Percentiles rank a stretch among this genome's conserved stretches.
These are phyloP conservation scores for Suillus variegatus DNA, from an alignment of 768 basidiomycete genomes.

Conservation along the genomic window DNA sequence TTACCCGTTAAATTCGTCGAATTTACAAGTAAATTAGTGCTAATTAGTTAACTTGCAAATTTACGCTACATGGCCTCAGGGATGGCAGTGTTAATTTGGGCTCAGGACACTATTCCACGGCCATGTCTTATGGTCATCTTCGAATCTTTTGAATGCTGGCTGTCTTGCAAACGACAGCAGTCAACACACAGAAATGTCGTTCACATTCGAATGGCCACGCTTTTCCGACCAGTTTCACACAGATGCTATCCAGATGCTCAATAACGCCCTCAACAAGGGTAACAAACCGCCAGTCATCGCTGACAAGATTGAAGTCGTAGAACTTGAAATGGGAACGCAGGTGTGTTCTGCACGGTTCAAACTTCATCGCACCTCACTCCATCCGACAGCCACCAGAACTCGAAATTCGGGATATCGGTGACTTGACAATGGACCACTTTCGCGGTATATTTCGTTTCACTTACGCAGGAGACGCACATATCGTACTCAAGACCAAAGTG, in stretches of 20 bases:
- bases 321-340: slow-evolving; percentile 98
- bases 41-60: no score
- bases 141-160: background rate
- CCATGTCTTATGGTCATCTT: background rate
- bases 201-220: slow-evolving; percentile 94
- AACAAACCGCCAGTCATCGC: slow-evolving; percentile 97
- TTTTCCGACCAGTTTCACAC: slow-evolving; percentile 97
- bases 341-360: slow-evolving; percentile 42
- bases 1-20: no score
- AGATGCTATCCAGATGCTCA: slow-evolving; percentile 96
- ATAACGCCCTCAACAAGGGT: slow-evolving; percentile 95
- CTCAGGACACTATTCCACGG: no score
- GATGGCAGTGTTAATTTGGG: no score
- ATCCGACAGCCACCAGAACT: slow-evolving; percentile 86
- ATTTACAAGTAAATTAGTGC: no score
- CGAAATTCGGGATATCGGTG: slow-evolving; percentile 96
- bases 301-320: slow-evolving; percentile 96
- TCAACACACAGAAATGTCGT: slow-evolving; percentile 58
- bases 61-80: no score
- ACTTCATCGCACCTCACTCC: background rate
- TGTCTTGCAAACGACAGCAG: background rate
- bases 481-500: slow-evolving; percentile 86
- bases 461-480: slow-evolving; percentile 91
- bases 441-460: slow-evolving; percentile 95
- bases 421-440: slow-evolving; percentile 93